These are phyloP conservation scores for Candida hungchunana DNA, from an alignment of 805 yeast species.

Conservation along the genomic window DNA sequence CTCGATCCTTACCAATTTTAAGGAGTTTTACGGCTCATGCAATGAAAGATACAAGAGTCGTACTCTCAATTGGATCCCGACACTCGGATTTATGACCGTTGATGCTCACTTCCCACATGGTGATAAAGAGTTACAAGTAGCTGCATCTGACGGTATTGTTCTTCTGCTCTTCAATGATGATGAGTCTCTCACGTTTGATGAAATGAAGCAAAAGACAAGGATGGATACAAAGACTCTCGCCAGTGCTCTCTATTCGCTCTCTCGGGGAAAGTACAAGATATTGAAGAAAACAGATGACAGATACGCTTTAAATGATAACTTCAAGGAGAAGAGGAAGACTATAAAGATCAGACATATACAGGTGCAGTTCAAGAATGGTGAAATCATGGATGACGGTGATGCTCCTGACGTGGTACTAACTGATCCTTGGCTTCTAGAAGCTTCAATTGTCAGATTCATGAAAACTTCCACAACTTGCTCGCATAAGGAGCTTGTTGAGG, in stretches of 20 bases:
- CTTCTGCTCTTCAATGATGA: slow-evolving; percentile 19
- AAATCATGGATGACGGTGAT: slow-evolving; percentile 10
- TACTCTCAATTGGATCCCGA: slow-evolving; percentile 19
- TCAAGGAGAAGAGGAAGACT: slow-evolving; percentile 13
- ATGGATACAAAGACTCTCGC: slow-evolving; percentile 17
- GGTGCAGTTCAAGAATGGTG: slow-evolving; percentile 18
- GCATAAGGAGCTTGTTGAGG: slow-evolving; percentile 15
- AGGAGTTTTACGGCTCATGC: slow-evolving; percentile 12
- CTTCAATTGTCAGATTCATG: slow-evolving; percentile 21
- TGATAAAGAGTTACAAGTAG: slow-evolving; percentile 19
- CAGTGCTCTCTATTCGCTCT: slow-evolving; percentile 22
- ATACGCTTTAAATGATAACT: slow-evolving; percentile 15
- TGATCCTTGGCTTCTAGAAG: slow-evolving; percentile 14
- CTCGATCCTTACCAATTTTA: slow-evolving; percentile 6
- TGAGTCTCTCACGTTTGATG: slow-evolving; percentile 12
- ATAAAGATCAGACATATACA: slow-evolving; percentile 19
- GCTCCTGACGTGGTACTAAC: slow-evolving; percentile 4
- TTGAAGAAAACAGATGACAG: slow-evolving; percentile 12
- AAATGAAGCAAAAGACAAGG: slow-evolving; percentile 10
- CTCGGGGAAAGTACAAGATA: slow-evolving; percentile 19
- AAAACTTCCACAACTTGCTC: slow-evolving; percentile 11
- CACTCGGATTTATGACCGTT: slow-evolving; percentile 21
- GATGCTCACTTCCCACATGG: slow-evolving; percentile 14
- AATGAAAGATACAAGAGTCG: slow-evolving; percentile 9
- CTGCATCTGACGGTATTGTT: slow-evolving; percentile 19